phyloP scores from a whole-genome alignment of 2,329 filamentous ascomycete species.

The Fusarium oligoseptatum region DNA sequence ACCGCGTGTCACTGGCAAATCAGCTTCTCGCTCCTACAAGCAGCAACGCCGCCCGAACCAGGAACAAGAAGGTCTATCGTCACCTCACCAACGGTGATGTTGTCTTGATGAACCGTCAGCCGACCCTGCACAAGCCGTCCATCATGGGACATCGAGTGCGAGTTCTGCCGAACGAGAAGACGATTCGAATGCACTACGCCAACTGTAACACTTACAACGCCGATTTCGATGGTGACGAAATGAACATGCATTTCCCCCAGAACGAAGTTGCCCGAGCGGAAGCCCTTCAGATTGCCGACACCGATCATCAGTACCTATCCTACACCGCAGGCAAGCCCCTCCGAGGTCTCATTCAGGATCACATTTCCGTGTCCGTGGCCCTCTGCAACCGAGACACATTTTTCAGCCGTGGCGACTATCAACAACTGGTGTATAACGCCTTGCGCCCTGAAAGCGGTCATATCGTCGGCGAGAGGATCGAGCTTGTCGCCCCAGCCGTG shows the following conservation, averaged over 20 bases:
- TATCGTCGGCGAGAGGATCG: slow-evolving; percentile 84
- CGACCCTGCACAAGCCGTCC: slow-evolving; percentile 96
- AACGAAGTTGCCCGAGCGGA: slow-evolving; percentile 95
- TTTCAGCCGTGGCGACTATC: slow-evolving; percentile 88
- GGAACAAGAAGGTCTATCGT: slow-evolving; percentile 96
- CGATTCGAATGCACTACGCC: slow-evolving; percentile 99
- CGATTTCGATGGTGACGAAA: slow-evolving; percentile 99
- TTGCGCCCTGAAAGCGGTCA: slow-evolving; percentile 91
- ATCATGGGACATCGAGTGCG: slow-evolving; percentile 98
- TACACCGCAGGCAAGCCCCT: slow-evolving; percentile 94
- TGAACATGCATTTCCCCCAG: slow-evolving; percentile 99
- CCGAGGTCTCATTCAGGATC: slow-evolving; percentile 97
- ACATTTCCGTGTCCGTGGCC: slow-evolving; percentile 93
- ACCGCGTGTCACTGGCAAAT: slow-evolving; percentile 90
- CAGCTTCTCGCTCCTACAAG: slow-evolving; percentile 89
- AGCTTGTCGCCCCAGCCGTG: slow-evolving; percentile 84
- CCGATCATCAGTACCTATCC: slow-evolving; percentile 96
- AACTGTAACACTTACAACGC: slow-evolving; percentile 99
- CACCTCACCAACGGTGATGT: slow-evolving; percentile 97
- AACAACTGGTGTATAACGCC: slow-evolving; percentile 92
- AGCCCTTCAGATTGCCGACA: slow-evolving; percentile 92
- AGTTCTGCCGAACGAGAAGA: slow-evolving; percentile 94
- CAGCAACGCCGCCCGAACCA: slow-evolving; percentile 78
- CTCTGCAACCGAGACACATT: slow-evolving; percentile 93
- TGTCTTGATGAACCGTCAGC: slow-evolving; percentile 98